Evolutionary conservation across 768 basidiomycete genomes (phyloP), one percentile per base, ranked within the genome.

Genomic region (Phanerochaete sordida): DNA sequence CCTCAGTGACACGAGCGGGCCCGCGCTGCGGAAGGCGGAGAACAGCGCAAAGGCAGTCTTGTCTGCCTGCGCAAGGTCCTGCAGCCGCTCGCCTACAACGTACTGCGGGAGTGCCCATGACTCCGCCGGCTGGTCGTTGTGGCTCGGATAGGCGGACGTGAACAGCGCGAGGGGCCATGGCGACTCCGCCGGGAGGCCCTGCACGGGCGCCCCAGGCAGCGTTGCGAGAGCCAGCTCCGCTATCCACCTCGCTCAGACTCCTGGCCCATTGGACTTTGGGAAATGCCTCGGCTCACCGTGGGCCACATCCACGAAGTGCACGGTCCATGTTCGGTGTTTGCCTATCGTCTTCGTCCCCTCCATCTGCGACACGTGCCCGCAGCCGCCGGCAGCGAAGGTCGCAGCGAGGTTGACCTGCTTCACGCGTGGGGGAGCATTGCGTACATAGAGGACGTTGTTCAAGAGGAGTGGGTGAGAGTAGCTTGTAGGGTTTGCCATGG

Each of bases 161-260:
- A 45, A 47, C n/a, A 57, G 46, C 28, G 12, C 13, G 11, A 57
- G 33, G 2, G 23, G 3, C 30, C 44, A 57, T n/a, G n/a, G n/a
- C 47, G 44, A 44, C 11, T 3, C 4, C 19, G 37, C 7, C 33
- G 33, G 33, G 7, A 35, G 26, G 33, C 30, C 46, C 26, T 16
- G 13, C 6, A 57, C 31, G 13, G 21, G 45, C 30, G 28, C 26
- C 7, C 56, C 56, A 16, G 27, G 26, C 44, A 57, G n/a, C 15
- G 56, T 57, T 23, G 45, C 47, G 23, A 57, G 31, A 9, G 56
- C 56, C 44, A 57, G 45, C 21, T 57, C 56, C 23, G 56, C 56
- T 57, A 27, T 16, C 7, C 33, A 35, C 7, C 7, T 13, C 33
- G 13, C 33, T 35, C 33, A 35, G 33, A 13, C 33, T 6, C 33